Evolutionary conservation across 169 alveolate species (phyloP), one percentile per base, ranked within the genome.

Genomic region (Eimeria necatrix): DNA sequence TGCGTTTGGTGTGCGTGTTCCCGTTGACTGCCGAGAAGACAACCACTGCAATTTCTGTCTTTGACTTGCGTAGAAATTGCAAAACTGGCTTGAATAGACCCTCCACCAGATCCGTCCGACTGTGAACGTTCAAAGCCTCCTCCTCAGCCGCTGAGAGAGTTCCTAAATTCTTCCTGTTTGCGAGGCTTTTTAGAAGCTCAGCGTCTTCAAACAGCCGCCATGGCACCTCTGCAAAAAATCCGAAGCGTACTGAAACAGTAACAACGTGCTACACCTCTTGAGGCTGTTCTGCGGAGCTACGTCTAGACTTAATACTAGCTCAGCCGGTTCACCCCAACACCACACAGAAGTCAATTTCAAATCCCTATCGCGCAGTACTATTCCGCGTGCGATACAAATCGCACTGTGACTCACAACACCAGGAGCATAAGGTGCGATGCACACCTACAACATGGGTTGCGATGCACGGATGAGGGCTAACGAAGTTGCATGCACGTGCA

Each of bases 21-120:
- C 95, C 95, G 68, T 92, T 92, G 3, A 92, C 59, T 6, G 95
- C 85, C 12, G 95, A 92, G 52, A 92, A 61, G 53, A 92, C 95
- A 41, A 92, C 95, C 4, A 92, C 95, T 3, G 59, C 93, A 12
- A 92, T 93, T 18, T 92, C 95, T 48, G n/a, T 64, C n/a, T 24
- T 56, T 22, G 88, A 18, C 80, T 85, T 53, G 22, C 95, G 91
- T 64, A 92, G 56, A 51, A 92, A 92, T 22, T 68, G 73, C 76
- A 56, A 64, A 6, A 92, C 92, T 2, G 95, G 95, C 51, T 80
- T 78, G 87, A 92, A 92, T 49, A 92, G 87, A 16, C 95, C 87
- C 49, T 78, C 95, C 74, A 60, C 95, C 41, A 92, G 61, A 6
- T 24, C 22, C 10, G 95, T 92, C 22, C 87, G 60, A 16, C 92